Base-by-base conservation (phyloP, 2,329 filamentous ascomycete species). In the Hortaea werneckii region DNA sequence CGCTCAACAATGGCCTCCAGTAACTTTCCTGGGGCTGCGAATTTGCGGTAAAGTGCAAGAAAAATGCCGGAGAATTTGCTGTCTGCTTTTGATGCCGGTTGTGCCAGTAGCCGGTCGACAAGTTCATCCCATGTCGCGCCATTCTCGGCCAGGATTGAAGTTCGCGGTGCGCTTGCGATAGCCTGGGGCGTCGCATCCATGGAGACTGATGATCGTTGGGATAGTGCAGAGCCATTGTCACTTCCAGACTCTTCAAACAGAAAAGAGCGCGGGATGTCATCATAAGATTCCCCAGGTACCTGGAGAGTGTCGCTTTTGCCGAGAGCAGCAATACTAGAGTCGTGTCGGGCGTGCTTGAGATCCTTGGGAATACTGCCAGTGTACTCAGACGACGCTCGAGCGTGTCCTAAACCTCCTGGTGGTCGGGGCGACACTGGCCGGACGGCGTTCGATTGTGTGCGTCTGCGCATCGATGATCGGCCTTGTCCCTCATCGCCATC, bases 31-130 rank as follows among this genome's bases (percentile, higher is more conserved):
- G 92, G 92, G 1, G 89, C 79, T 4, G 87, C 85, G 62, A 98
- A 96, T 64, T 92, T 94, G 51, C 92, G 83, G 66, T 96, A 96
- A 10, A 96, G 72, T 53, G 90, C 95, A 29, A 96, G 73, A 58
- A 96, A 96, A 12, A 94, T 82, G 39, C 88, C 80, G 1, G 79
- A 78, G 60, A 95, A 98, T 64, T 95, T 95, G 47, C 78, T 76
- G 61, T 96, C 92, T n/a, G 82, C 77, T 60, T 87, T 88, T 28
- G 86, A 88, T 69, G 90, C 82, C 32, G 86, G 85, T 50, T 86
- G 78, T 0, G 82, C 77, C 26, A 96, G 74, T 37, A 98, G 75
- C n/a, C 88, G 83, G 65, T 95, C 87, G 13, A 96, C 87, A 4
- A 75, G 64, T 48, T 72, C 68, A 42, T 74, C 70, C 44, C 74